A percentile compares a stretch with the other conserved stretches of the same genome.
Evolutionary conservation across 345 rosid species (phyloP).

Genomic region (Combretum micranthum): DNA sequence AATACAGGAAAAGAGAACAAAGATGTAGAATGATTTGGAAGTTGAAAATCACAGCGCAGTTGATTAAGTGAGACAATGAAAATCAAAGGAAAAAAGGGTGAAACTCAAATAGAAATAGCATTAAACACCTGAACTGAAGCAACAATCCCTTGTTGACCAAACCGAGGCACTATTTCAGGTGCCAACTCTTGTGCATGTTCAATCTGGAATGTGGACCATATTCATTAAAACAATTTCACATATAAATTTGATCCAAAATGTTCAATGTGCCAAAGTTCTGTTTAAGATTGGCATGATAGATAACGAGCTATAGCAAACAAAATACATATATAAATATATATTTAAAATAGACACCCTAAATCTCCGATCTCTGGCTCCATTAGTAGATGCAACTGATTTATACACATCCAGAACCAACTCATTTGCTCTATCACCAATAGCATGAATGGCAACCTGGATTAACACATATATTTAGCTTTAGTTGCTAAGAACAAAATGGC

Average conservation of each 20-base stretch:
- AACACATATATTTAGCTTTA: neutral
- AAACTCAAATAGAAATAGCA: neutral
- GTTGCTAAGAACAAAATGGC: neutral
- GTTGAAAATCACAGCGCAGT: neutral
- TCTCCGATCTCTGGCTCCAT: slow-evolving; percentile 74
- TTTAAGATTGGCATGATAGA: neutral
- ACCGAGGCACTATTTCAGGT: too few relatives aligned
- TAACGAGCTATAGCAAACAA: neutral
- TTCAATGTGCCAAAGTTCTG: neutral
- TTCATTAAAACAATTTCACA: slow-evolving; percentile 1
- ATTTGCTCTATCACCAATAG: slow-evolving; percentile 88
- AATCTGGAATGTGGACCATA: slow-evolving; percentile 4
- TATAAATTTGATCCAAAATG: neutral
- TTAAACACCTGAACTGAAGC: slow-evolving; percentile 77
- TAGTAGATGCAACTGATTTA: slow-evolving; percentile 41
- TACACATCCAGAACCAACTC: slow-evolving; percentile 65
- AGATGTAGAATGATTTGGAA: too few relatives aligned
- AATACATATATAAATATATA: neutral
- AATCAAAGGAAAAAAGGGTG: neutral
- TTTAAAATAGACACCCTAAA: slow-evolving; percentile 51
- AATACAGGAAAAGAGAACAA: too few relatives aligned
- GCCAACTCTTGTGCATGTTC: slow-evolving; percentile 5
- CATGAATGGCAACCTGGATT: slow-evolving; percentile 82
- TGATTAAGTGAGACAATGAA: neutral
- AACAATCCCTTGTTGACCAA: slow-evolving; percentile 32